phyloP scores from a whole-genome alignment of 192 early-diverging fungal genomes.

The Coemansia sp. region DNA sequence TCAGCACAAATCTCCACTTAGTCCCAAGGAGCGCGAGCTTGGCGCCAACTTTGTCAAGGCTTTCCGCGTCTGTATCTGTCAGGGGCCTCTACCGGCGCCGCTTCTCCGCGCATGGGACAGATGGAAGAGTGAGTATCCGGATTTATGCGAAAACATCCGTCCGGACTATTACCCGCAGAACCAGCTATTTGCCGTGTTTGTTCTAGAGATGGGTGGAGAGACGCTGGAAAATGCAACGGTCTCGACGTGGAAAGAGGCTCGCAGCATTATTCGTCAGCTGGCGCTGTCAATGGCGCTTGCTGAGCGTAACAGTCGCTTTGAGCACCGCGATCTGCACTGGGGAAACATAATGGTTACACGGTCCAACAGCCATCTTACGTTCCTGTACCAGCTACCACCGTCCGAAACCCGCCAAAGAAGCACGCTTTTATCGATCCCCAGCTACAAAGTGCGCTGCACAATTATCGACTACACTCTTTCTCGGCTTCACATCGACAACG shows the following conservation, averaged over 20 bases:
- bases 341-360: constrained; percentile 68
- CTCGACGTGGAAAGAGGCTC: constrained; percentile 64
- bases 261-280: constrained; percentile 69
- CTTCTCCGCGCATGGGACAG: constrained; percentile 74
- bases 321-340: constrained; percentile 77
- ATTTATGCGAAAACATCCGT: constrained; percentile 68
- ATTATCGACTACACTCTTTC: constrained; percentile 78
- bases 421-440: constrained; percentile 58
- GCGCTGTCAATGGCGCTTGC: constrained; percentile 59
- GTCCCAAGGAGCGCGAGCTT: constrained; percentile 42
- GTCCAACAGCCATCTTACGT: constrained; percentile 47
- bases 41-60: constrained; percentile 55
- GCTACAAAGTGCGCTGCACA: constrained; percentile 61
- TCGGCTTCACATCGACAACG: constrained; percentile 57
- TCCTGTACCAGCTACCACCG: constrained; percentile 52
- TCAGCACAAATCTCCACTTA: constrained; percentile 45
- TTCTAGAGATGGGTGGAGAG: constrained; percentile 72
- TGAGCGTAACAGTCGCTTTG: constrained; percentile 58
- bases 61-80: constrained; percentile 64
- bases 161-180: constrained; percentile 67
- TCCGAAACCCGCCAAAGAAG: constrained; percentile 31
- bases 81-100: constrained; percentile 64
- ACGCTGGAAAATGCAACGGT: constrained; percentile 60
- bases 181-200: constrained; percentile 74
- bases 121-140: constrained; percentile 58